These are phyloP conservation scores for Pseudocercospora musae DNA, from an alignment of 2,329 filamentous ascomycete species.

Conservation along the genomic window DNA sequence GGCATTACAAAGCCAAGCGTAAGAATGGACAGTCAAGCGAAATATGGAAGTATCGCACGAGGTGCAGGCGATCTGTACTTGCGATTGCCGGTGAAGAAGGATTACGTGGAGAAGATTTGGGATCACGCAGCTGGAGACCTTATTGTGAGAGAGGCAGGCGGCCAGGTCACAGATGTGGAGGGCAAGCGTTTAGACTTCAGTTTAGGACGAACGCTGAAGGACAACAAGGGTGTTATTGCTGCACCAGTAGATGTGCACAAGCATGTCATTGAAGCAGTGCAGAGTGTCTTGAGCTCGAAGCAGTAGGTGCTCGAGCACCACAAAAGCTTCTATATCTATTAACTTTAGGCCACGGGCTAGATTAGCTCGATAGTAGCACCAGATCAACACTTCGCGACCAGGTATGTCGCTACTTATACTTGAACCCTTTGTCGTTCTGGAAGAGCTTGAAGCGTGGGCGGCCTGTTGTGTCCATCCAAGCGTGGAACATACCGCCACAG, in stretches of 20 bases:
- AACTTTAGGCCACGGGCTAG: not conserved
- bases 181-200: constrained; percentile 85
- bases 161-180: constrained; percentile 82
- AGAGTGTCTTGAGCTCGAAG: constrained; percentile 65
- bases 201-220: constrained; percentile 76
- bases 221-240: constrained; percentile 92
- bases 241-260: constrained; percentile 73
- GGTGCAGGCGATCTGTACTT: constrained; percentile 95
- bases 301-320: constrained; percentile 18
- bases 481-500: constrained; percentile 83
- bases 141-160: constrained; percentile 90
- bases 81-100: constrained; percentile 75
- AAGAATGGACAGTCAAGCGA: constrained; percentile 95
- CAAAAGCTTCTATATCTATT: not conserved
- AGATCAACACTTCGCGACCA: not conserved
- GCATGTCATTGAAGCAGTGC: constrained; percentile 75
- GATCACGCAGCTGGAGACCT: constrained; percentile 94
- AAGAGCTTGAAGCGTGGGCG: constrained; percentile 40
- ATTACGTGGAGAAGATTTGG: constrained; percentile 99
- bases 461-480: constrained; percentile 66
- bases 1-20: constrained; percentile 88
- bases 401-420: not conserved
- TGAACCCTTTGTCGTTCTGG: constrained; percentile 12
- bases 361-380: not conserved
- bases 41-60: constrained; percentile 92